Evolutionary conservation across 305 asterid genomes (phyloP).

Genomic region (Fraxinus dipetala): DNA sequence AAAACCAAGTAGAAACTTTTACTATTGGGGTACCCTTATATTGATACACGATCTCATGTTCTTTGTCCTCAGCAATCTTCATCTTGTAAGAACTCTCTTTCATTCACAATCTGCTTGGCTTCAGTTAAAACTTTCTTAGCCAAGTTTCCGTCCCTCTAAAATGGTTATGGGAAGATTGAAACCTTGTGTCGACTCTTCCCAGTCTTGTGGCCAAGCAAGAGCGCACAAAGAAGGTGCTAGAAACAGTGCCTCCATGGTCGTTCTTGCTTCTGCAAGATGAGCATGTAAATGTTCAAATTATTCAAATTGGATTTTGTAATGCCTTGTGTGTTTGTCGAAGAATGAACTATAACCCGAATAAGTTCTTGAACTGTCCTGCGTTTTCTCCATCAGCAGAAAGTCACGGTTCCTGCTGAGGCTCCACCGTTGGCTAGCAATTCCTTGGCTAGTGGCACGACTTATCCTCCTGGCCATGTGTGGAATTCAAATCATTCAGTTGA

Average conservation of each 20-base stretch:
- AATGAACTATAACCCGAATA: conserved; percentile 31
- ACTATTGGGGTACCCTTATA: conserved; percentile 57
- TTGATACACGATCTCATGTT: conserved; percentile 50
- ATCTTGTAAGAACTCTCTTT: conserved; percentile 40
- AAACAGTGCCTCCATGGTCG: conserved; percentile 59
- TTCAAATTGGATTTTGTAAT: conserved; percentile 51
- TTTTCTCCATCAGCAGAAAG: conserved; percentile 64
- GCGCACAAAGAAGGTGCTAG: conserved; percentile 54
- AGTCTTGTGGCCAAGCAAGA: conserved; percentile 44
- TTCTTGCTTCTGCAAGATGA: conserved; percentile 62
- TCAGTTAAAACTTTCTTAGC: conserved; percentile 49
- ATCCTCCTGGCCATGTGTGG: conserved; percentile 64
- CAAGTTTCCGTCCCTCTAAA: conserved; percentile 36
- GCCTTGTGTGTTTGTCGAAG: conserved; percentile 40
- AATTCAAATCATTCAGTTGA: conserved; percentile 64
- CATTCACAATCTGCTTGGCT: conserved; percentile 60
- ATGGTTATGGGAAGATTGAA: neutral
- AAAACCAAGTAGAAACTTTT: conserved; percentile 64
- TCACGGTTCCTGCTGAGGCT: conserved; percentile 37
- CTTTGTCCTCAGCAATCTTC: conserved; percentile 29
- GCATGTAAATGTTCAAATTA: conserved; percentile 61
- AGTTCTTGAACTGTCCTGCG: conserved; percentile 22
- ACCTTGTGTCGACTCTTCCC: conserved; percentile 37
- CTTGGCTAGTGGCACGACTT: conserved; percentile 35
- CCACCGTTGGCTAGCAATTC: conserved; percentile 25